Percentiles rank a stretch among this genome's conserved stretches.
These are phyloP conservation scores for Carnegiea gigantea DNA, from an alignment of 179 eudicot species.

Conservation along the genomic window DNA sequence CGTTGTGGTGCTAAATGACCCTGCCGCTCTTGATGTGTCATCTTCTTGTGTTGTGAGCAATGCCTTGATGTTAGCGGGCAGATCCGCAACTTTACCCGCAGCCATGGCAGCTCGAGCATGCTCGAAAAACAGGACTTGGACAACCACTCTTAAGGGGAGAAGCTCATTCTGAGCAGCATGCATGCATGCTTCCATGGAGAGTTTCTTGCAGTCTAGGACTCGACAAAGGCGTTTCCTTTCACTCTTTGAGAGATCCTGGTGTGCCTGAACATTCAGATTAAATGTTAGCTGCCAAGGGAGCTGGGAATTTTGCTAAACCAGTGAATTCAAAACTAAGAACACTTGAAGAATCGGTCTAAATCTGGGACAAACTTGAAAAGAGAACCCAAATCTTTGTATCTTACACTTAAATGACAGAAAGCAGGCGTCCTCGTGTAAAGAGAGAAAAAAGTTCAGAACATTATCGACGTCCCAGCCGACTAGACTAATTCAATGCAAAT, in stretches of 20 bases:
- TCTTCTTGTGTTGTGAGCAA: conserved; percentile 50
- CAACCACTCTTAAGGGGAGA: conserved; percentile 80
- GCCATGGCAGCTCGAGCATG: conserved; percentile 69
- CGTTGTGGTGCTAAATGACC: conserved; percentile 39
- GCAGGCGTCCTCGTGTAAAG: background rate
- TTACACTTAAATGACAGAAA: background rate
- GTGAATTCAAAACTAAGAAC: background rate
- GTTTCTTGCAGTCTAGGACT: conserved; percentile 71
- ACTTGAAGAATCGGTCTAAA: background rate
- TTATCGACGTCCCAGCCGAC: background rate
- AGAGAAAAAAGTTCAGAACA: background rate
- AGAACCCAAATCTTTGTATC: background rate
- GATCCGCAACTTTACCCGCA: conserved; percentile 49
- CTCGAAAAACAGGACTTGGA: conserved; percentile 93
- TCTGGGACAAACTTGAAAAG: background rate
- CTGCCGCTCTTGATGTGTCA: conserved; percentile 36
- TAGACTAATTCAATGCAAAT: background rate
- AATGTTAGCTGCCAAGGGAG: background rate
- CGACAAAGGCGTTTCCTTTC: conserved; percentile 83
- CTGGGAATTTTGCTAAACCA: no score
- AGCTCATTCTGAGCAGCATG: conserved; percentile 90
- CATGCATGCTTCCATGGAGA: conserved; percentile 71
- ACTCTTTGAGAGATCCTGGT: conserved; percentile 62
- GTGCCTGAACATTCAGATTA: conserved; percentile 50
- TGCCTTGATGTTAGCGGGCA: conserved; percentile 74